Base-by-base conservation (phyloP, 192 early-diverging fungal species). In the Podila horticola region DNA sequence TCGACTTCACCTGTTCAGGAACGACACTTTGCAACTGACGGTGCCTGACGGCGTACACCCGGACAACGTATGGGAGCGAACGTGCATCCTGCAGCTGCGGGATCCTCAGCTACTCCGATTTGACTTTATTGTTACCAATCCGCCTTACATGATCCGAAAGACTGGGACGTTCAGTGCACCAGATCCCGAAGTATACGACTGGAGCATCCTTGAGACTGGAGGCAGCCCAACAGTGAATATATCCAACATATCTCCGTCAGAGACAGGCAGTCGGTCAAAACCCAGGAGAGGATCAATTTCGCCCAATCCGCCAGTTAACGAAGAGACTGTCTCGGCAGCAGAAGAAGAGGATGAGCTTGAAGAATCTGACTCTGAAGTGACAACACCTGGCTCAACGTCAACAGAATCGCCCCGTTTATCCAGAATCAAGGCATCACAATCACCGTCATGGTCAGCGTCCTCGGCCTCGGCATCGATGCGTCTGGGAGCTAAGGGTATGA, bases 131-230 rank as follows among this genome's bases (percentile, higher is more conserved):
- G 89, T 89, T 19, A 90, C 89, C 34, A 90, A 90, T 63, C 89
- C 89, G 17, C 89, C 89, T 7, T 90, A 90, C 61, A 87, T 90
- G 85, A 90, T 88, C 22, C 73, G 88, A 57, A 88, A 88, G 52
- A 90, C 87, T 0, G 88, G 88, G 3, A 88, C 86, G 28, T 84
- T 88, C 22, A 77, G 85, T 4, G 77, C 82, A 8, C 87, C 88
- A 3, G 88, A 90, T 34, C 69, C 76, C 19, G 66, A 74, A 10
- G 67, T 90, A 6, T 90, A 85, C 49, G 88, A 90, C 66, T 84
- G 86, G 64, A 33, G 60, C 5, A 71, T 86, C 9, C 51, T 90
- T 7, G 86, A 72, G 33, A 76, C 38, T n/a, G 67, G 55, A 82
- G 52, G 45, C 60, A 48, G 48, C 64, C n/a, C 28, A 1, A 36